Percentiles rank a stretch among this genome's conserved stretches.
Conservation (phyloP, 257 asterid genomes). For the Haberlea rhodopensis region DNA sequence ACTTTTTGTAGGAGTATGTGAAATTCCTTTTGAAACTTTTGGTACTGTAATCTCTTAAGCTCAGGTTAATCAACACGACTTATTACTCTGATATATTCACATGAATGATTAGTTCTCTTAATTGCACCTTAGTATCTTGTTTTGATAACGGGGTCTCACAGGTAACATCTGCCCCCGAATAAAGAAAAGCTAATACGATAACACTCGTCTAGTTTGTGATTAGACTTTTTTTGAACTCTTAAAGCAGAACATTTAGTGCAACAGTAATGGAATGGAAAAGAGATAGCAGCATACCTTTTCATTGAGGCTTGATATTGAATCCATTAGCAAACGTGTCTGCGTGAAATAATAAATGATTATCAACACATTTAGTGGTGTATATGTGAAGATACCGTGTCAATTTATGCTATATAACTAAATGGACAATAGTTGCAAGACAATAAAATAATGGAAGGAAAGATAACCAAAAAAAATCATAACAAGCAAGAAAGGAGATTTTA, state of each 20-base stretch:
- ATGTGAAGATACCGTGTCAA: background rate
- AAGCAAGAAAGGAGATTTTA: background rate
- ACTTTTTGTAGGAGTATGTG: no score
- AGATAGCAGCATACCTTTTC: conserved; percentile 41
- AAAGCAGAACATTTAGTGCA: background rate
- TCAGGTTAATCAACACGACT: no score
- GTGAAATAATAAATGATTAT: background rate
- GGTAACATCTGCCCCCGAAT: background rate
- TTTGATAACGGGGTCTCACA: no score
- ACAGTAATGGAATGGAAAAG: background rate
- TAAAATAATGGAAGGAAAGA: no score
- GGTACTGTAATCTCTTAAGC: no score
- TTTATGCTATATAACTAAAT: background rate
- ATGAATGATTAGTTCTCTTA: no score
- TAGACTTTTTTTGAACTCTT: background rate
- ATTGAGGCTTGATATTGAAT: conserved; percentile 37
- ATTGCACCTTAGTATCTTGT: no score
- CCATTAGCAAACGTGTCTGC: conserved; percentile 40
- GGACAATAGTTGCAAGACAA: background rate
- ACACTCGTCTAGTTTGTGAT: background rate
- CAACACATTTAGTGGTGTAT: background rate
- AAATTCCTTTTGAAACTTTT: no score
- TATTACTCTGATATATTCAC: no score
- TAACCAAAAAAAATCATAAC: no score
- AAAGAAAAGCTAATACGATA: background rate